A percentile compares a stretch with the other conserved stretches of the same genome.
Evolutionary conservation across 2,329 filamentous ascomycete species (phyloP).

Genomic region (Dendryphion nanum): DNA sequence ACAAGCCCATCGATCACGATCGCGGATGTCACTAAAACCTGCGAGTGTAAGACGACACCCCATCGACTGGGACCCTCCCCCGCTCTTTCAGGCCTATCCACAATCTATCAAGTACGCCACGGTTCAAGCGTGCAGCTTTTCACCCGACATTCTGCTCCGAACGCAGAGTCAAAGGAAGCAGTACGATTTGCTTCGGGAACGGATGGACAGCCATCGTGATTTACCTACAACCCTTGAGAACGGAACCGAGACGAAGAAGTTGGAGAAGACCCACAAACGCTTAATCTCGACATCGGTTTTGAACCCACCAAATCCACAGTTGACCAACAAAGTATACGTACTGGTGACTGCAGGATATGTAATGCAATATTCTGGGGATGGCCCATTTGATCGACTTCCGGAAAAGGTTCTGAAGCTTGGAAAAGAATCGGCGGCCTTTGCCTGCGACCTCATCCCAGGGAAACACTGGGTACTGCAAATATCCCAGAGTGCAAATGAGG

Average conservation of each 20-base stretch:
- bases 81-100: constrained; percentile 82
- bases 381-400: constrained; percentile 67
- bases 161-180: constrained; percentile 54
- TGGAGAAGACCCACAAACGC: constrained; percentile 45
- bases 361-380: constrained; percentile 71
- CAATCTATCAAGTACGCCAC: constrained; percentile 76
- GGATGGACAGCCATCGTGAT: constrained; percentile 37
- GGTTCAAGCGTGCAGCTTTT: constrained; percentile 64
- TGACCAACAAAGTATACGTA: constrained; percentile 71
- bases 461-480: constrained; percentile 79
- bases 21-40: constrained; percentile 29
- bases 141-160: constrained; percentile 68
- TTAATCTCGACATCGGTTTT: constrained; percentile 37
- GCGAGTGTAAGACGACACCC: constrained; percentile 30
- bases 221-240: constrained; percentile 27
- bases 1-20: constrained; percentile 31
- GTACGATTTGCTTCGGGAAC: constrained; percentile 40
- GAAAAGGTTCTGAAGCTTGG: constrained; percentile 72
- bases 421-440: constrained; percentile 76
- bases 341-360: constrained; percentile 70
- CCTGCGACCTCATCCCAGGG: constrained; percentile 75
- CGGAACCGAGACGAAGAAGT: constrained; percentile 26
- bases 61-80: constrained; percentile 53
- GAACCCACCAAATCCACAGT: constrained; percentile 58
- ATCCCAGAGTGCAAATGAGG: constrained; percentile 62